Base-by-base conservation (phyloP, 1,284 basidiomycete species). In the Leccinum subrobustum region DNA sequence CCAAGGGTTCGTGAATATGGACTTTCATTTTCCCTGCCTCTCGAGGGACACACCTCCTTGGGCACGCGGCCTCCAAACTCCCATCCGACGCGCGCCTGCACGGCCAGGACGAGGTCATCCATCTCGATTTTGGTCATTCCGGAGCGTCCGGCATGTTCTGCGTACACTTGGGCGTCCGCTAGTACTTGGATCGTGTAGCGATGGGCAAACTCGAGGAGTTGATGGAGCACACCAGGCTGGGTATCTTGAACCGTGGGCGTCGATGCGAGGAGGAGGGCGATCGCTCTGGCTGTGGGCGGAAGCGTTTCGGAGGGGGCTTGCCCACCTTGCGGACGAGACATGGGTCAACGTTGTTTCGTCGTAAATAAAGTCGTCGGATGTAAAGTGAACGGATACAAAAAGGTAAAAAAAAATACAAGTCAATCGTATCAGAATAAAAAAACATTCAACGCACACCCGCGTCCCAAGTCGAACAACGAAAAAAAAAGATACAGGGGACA, bases 171-270 rank as follows among this genome's bases (percentile, higher is more conserved):
- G 11, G 96, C 94, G 72, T 96, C 93, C 6, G 89, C 88, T 50
- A 99, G 79, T 14, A 98, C 91, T 66, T 98, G 95, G 29, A 90
- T 84, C 0, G 95, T 95, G 76, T 99, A 99, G 77, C 96, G 83
- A 74, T 98, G 91, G 0, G 96, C 89, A 73, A 99, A 98, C 76
- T 99, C 96, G 59, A 98, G 86, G 4, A 99, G 84, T 73, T 98
- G 96, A 68, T 96, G 91, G 2, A 99, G 83, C 3, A 98, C 96
- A 3, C 90, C 90, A 6, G 96, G 95, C 68, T 98, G 95, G 6
- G 92, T 89, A 76, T 98, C 96, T 64, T 95, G 88, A 0, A 98
- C 89, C 4, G 89, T 84, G 4, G 96, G 95, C n/a, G 94, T 95
- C 0, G 94, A 92, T 3, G 96, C 93, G 27, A 98, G 84, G 35